Conservation (phyloP, 768 basidiomycete species). For the Butyriboletus loyo region DNA sequence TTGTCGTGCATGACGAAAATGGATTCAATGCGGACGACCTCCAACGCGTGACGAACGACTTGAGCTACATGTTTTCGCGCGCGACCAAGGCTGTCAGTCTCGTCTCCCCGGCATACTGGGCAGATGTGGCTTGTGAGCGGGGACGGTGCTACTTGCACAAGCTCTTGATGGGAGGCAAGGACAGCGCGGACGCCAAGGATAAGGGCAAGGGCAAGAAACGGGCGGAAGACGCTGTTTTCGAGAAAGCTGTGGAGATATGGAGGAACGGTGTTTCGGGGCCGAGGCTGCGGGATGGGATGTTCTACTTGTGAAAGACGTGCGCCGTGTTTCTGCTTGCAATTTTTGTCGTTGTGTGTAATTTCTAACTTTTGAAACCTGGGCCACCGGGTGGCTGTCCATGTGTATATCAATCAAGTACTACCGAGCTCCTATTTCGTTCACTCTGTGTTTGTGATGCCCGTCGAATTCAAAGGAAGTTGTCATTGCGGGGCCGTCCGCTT, state of each 20-base stretch:
- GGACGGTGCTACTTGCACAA: conserved; percentile 51
- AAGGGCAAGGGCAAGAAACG: conserved; percentile 23
- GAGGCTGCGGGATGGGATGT: conserved; percentile 65
- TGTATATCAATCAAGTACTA: background rate
- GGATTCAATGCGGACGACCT: conserved; percentile 46
- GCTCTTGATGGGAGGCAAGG: conserved; percentile 36
- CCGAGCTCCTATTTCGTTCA: background rate
- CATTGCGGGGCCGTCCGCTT: conserved; percentile 37
- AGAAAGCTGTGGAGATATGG: conserved; percentile 57
- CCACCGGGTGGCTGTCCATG: background rate
- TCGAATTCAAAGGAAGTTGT: conserved; percentile 44
- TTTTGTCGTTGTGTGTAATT: background rate
- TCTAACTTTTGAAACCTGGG: background rate
- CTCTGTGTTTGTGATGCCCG: conserved; percentile 38
- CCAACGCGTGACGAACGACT: conserved; percentile 48
- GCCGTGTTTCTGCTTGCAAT: background rate
- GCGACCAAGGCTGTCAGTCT: conserved; percentile 47
- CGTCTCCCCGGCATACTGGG: conserved; percentile 39
- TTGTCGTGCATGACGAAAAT: conserved; percentile 54
- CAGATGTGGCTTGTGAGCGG: conserved; percentile 50
- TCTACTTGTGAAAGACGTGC: conserved; percentile 42
- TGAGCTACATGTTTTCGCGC: conserved; percentile 57
- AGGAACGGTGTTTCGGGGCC: conserved; percentile 47
- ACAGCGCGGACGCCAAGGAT: conserved; percentile 15
- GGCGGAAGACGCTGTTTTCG: conserved; percentile 47